Conservation (phyloP, 2,329 filamentous ascomycete genomes). For the Fusarium poae region DNA sequence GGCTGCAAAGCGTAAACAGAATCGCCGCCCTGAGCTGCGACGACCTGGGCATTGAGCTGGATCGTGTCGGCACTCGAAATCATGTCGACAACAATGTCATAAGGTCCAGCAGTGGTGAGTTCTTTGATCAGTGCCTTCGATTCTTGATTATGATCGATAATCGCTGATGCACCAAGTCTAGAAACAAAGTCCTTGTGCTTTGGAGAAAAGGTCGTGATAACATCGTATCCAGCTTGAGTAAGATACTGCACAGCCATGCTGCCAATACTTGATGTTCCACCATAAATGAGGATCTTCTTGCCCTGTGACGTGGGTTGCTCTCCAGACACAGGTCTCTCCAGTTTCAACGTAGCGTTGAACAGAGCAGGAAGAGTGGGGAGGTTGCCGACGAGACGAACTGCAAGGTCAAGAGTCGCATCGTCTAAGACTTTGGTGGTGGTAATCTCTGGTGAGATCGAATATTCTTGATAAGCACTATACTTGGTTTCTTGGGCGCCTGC, state of each 20-base stretch:
- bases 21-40: slow-evolving; percentile 29
- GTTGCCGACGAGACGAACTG: slow-evolving; percentile 37
- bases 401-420: slow-evolving; percentile 22
- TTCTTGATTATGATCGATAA: slow-evolving; percentile 26
- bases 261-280: slow-evolving; percentile 38
- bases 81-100: slow-evolving; percentile 30
- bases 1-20: slow-evolving; percentile 37
- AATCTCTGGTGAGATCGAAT: slow-evolving; percentile 6
- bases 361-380: slow-evolving; percentile 35
- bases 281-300: slow-evolving; percentile 33
- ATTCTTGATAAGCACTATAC: slow-evolving; percentile 38
- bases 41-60: slow-evolving; percentile 29
- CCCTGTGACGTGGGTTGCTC: slow-evolving; percentile 8
- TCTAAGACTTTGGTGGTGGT: slow-evolving; percentile 33
- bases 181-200: slow-evolving; percentile 33
- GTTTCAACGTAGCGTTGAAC: slow-evolving; percentile 31
- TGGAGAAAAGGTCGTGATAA: slow-evolving; percentile 38
- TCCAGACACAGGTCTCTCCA: slow-evolving; percentile 24
- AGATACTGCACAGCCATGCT: slow-evolving; percentile 38
- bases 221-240: slow-evolving; percentile 36
- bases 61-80: slow-evolving; percentile 35
- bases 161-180: slow-evolving; percentile 18
- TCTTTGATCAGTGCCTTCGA: slow-evolving; percentile 9
- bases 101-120: slow-evolving; percentile 22
- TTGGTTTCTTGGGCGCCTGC: slow-evolving; percentile 33